phyloP scores from a whole-genome alignment of 1,284 basidiomycete species.

The Naganishia liquefaciens region DNA sequence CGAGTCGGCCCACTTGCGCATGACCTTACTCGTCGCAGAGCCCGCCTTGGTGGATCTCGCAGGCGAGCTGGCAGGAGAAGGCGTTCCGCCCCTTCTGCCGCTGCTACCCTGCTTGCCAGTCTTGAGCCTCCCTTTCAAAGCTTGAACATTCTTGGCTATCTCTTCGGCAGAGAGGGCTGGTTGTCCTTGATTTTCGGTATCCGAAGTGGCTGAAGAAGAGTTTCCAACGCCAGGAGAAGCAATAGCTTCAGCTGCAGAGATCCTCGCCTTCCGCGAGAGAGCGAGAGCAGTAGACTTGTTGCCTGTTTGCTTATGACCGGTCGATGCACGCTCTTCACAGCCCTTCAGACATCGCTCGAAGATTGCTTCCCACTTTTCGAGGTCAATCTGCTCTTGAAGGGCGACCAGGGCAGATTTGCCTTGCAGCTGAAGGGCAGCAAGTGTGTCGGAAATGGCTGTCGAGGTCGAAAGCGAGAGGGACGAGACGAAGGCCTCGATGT shows the following conservation, averaged over 20 bases:
- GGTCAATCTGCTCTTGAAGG: conserved; percentile 42
- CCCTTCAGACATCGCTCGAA: conserved; percentile 49
- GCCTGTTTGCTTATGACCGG: conserved; percentile 19
- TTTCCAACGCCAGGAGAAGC: conserved; percentile 50
- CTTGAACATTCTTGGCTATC: conserved; percentile 88
- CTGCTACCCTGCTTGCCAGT: conserved; percentile 55
- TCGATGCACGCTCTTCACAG: conserved; percentile 37
- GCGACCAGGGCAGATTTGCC: conserved; percentile 30
- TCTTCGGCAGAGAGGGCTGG: conserved; percentile 64
- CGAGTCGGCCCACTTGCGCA: conserved; percentile 86
- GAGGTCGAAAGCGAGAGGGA: conserved; percentile 65
- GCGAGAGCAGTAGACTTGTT: background rate
- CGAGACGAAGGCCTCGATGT: conserved; percentile 75
- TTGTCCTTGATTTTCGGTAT: conserved; percentile 36
- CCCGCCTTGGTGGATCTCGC: conserved; percentile 42
- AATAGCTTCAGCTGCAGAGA: conserved; percentile 47
- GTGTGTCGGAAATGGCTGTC: conserved; percentile 51
- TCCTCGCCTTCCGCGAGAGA: conserved; percentile 13
- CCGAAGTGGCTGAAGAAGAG: conserved; percentile 57
- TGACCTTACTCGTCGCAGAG: conserved; percentile 65
- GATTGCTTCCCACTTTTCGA: conserved; percentile 49
- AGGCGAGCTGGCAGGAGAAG: conserved; percentile 42
- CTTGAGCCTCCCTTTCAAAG: conserved; percentile 74
- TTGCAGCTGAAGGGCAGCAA: conserved; percentile 23
- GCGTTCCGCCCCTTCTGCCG: conserved; percentile 60